Evolutionary conservation across 352 stramenopile genomes (phyloP), one percentile per base, ranked within the genome.

Genomic region (Globisporangium cylindrosporum): DNA sequence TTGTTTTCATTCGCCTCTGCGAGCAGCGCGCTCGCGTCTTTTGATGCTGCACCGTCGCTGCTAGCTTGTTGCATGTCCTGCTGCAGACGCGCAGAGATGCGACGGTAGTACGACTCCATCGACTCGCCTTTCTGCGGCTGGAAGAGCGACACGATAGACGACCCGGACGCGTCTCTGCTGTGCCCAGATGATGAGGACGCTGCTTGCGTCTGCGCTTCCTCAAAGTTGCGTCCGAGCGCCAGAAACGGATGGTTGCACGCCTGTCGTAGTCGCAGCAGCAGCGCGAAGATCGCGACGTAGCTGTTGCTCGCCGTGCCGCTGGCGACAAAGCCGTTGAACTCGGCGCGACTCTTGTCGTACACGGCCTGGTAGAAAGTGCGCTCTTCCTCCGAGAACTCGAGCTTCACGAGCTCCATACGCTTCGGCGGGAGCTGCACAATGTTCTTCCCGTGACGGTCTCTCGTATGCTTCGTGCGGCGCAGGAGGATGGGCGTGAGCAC

Each of bases 201-300:
- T 6, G 58, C 43, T 15, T 64, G 43, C 38, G 61, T 59, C 48
- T 78, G 62, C 9, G 72, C 71, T 59, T 88, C 73, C 34, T 93
- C 76, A 10, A 84, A 78, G 61, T 91, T 69, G 29, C 86, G 81
- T 14, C 88, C 85, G 2, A 96, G 73, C 1, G 91, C 90, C 3
- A 98, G 76, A 51, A 97, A 89, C 34, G 92, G 92, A 60, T 97
- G 90, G 76, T 98, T 77, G 54, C 92, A 98, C 15, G 92, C 92
- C 76, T 98, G 92, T 8, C 92, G 88, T 6, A 98, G 79, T 1
- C 90, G 82, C 55, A 97, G 62, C 55, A 98, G 71, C 27, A 98
- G 73, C 22, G 90, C 87, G 38, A 98, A 94, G 65, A 98, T 97
- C 18, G 84, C 88, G 6, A 95, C 80, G 65, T 98, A 98, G 64